Percentiles rank a stretch among this genome's conserved stretches.
Evolutionary conservation across 345 rosid species (phyloP).

Genomic region (Clausena lansium): DNA sequence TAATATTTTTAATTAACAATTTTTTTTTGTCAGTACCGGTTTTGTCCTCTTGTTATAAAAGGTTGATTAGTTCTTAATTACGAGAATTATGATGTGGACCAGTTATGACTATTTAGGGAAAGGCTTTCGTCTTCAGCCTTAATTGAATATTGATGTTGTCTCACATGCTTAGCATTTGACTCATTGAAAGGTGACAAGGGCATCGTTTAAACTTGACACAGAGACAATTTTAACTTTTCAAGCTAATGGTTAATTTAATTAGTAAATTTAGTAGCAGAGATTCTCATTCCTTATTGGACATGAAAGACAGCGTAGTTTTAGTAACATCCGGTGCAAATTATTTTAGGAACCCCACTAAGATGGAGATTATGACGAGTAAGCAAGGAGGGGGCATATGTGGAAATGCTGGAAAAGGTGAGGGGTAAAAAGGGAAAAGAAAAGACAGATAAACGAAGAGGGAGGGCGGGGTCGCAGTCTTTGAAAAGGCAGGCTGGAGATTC

Average conservation of each 20-base stretch:
- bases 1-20: neutral
- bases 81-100: slow-evolving; percentile 4
- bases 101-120: slow-evolving; percentile 14
- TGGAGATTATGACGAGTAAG: no score
- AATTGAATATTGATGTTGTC: neutral
- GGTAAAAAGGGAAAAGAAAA: neutral
- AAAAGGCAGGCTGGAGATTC: slow-evolving; percentile 24
- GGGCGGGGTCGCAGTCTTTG: slow-evolving; percentile 23
- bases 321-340: neutral
- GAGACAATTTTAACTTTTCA: no score
- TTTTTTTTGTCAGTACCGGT: neutral
- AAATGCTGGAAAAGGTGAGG: neutral
- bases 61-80: neutral
- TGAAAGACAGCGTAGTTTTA: neutral
- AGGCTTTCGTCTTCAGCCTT: slow-evolving; percentile 1
- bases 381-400: neutral
- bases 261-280: no score
- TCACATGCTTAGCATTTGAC: neutral
- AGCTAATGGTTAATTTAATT: neutral
- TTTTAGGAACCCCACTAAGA: neutral
- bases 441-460: neutral
- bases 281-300: neutral
- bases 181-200: slow-evolving; percentile 7
- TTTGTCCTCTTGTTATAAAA: slow-evolving; percentile 15
- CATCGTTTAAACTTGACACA: no score